These are phyloP conservation scores for Aspergillus intermedius DNA, from an alignment of 2,329 filamentous ascomycete genomes.

Conservation along the genomic window DNA sequence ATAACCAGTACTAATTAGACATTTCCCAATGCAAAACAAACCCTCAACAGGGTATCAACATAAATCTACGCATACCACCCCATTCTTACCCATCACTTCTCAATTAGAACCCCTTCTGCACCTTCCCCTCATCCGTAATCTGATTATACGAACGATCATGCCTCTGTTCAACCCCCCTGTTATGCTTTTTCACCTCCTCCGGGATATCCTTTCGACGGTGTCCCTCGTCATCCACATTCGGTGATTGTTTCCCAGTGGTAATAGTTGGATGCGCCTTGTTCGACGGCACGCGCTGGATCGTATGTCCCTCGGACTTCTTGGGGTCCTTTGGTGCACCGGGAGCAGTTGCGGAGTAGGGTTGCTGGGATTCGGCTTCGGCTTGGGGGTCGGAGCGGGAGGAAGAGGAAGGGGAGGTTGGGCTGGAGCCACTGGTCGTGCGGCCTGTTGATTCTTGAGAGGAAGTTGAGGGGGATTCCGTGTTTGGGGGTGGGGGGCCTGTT, in stretches of 20 bases:
- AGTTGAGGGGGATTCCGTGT: constrained; percentile 6
- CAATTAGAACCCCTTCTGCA: constrained; percentile 11
- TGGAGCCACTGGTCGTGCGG: neutral
- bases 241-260: constrained; percentile 22
- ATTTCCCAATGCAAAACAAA: too few relatives aligned
- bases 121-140: constrained; percentile 19
- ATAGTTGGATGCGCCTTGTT: constrained; percentile 31
- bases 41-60: too few relatives aligned
- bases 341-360: neutral
- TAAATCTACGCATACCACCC: too few relatives aligned
- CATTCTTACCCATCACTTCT: too few relatives aligned
- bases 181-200: constrained; percentile 30
- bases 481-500: constrained; percentile 17
- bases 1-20: too few relatives aligned
- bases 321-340: constrained; percentile 2
- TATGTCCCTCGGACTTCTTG: neutral
- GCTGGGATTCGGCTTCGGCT: neutral
- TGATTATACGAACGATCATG: constrained; percentile 29
- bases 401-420: constrained; percentile 1
- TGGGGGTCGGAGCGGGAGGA: neutral
- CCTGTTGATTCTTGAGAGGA: neutral
- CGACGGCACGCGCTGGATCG: constrained; percentile 20
- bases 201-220: constrained; percentile 20
- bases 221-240: constrained; percentile 24
- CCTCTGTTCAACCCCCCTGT: constrained; percentile 26